Evolutionary conservation across 352 stramenopile species (phyloP).

Genomic region (Phytopythium aichiense): DNA sequence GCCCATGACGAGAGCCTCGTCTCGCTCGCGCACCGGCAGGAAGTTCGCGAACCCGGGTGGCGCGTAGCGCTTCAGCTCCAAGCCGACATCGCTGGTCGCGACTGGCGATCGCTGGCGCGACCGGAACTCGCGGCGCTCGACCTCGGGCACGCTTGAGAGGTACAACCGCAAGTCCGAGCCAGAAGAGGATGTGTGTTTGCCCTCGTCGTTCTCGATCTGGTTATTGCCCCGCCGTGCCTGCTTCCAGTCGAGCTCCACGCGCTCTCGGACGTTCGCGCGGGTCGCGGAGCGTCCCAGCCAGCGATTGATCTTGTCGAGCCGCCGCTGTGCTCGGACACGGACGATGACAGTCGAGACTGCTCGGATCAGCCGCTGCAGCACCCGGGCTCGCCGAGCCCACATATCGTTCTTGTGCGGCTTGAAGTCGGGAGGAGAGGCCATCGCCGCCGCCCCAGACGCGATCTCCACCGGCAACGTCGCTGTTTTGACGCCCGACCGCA

Average conservation of each 20-base stretch:
- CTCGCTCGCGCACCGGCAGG: conserved; percentile 53
- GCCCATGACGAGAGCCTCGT: conserved; percentile 65
- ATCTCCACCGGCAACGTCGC: conserved; percentile 45
- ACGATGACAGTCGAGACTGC: conserved; percentile 77
- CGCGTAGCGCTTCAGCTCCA: conserved; percentile 43
- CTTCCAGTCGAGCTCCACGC: conserved; percentile 57
- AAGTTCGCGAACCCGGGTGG: conserved; percentile 29
- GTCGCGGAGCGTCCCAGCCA: conserved; percentile 52
- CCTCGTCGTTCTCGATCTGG: neutral
- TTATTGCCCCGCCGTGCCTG: conserved; percentile 7
- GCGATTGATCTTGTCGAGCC: conserved; percentile 46
- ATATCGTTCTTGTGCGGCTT: conserved; percentile 88
- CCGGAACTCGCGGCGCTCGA: conserved; percentile 19
- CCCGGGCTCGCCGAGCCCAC: conserved; percentile 65
- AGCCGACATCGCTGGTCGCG: conserved; percentile 14
- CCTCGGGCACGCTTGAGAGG: conserved; percentile 53
- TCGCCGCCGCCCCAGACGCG: neutral
- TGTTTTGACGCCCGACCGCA: conserved; percentile 13
- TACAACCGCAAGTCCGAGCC: conserved; percentile 5
- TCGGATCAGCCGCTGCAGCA: conserved; percentile 63
- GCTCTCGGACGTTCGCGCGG: conserved; percentile 45
- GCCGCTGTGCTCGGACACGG: conserved; percentile 46
- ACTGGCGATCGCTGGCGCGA: neutral
- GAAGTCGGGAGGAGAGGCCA: conserved; percentile 50
- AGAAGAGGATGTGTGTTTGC: neutral